phyloP scores from a whole-genome alignment of 805 yeast genomes.

The Citeromyces matritensis region DNA sequence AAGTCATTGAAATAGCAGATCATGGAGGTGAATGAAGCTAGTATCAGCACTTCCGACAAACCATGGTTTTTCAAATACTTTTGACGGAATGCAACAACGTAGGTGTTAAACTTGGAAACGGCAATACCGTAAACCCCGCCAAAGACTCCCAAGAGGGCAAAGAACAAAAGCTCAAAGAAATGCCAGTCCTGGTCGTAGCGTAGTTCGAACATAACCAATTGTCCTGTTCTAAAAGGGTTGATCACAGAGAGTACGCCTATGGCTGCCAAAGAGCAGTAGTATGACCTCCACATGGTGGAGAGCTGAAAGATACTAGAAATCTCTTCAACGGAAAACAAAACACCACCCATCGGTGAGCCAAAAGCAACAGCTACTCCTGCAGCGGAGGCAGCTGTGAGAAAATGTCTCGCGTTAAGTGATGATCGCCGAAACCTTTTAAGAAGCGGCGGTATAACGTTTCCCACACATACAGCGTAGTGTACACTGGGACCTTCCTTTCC shows the following conservation, averaged over 20 bases:
- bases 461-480: slow-evolving; percentile 96
- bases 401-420: slow-evolving; percentile 32
- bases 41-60: slow-evolving; percentile 51
- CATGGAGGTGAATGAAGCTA: slow-evolving; percentile 58
- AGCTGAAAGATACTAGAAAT: slow-evolving; percentile 62
- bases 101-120: slow-evolving; percentile 60
- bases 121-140: slow-evolving; percentile 86
- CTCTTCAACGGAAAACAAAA: slow-evolving; percentile 84
- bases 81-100: slow-evolving; percentile 67
- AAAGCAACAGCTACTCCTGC: slow-evolving; percentile 99
- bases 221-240: slow-evolving; percentile 92
- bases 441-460: slow-evolving; percentile 52
- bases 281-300: slow-evolving; percentile 79
- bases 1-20: slow-evolving; percentile 77
- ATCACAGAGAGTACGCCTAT: slow-evolving; percentile 66
- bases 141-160: slow-evolving; percentile 65
- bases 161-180: slow-evolving; percentile 70
- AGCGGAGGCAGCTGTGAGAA: slow-evolving; percentile 81
- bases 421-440: slow-evolving; percentile 28
- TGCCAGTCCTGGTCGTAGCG: slow-evolving; percentile 80
- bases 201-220: slow-evolving; percentile 87
- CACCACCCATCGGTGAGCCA: slow-evolving; percentile 96
- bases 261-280: slow-evolving; percentile 82
- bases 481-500: slow-evolving; percentile 99
- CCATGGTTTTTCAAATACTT: slow-evolving; percentile 42